Percentiles rank a stretch among this genome's conserved stretches.
phyloP scores from a whole-genome alignment of 139 green algal species.

The Picochlorum sp. region DNA sequence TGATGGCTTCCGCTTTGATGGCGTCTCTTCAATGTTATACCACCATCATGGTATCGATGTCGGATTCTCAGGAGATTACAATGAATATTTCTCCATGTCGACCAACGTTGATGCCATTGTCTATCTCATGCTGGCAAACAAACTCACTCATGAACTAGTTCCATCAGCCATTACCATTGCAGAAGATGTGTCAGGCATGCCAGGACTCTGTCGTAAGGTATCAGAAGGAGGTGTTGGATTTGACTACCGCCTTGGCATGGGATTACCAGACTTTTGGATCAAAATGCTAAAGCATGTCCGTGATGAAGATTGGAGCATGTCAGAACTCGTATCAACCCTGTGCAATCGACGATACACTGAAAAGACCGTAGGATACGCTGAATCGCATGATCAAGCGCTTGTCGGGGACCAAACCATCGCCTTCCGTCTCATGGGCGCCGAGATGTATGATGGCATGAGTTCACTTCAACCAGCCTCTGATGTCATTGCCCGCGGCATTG shows the following conservation, averaged over 20 bases:
- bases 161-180: constrained; percentile 73
- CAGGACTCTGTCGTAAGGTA: constrained; percentile 78
- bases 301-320: constrained; percentile 83
- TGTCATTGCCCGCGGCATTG: constrained; percentile 56
- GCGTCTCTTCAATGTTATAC: constrained; percentile 97
- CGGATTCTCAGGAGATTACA: constrained; percentile 75
- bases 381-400: constrained; percentile 84
- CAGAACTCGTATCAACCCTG: constrained; percentile 70
- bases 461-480: constrained; percentile 28
- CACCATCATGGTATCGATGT: constrained; percentile 89
- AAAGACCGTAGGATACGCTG: constrained; percentile 70
- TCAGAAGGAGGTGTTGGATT: constrained; percentile 85
- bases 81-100: constrained; percentile 17
- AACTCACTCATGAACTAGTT: constrained; percentile 68
- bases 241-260: constrained; percentile 87
- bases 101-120: constrained; percentile 91
- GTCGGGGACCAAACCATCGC: constrained; percentile 60
- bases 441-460: constrained; percentile 81
- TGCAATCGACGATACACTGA: constrained; percentile 84
- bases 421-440: constrained; percentile 51
- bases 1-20: constrained; percentile 93
- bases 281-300: constrained; percentile 49
- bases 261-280: constrained; percentile 87
- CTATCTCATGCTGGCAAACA: constrained; percentile 93
- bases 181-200: constrained; percentile 94